Evolutionary conservation across 352 stramenopile genomes (phyloP).

Genomic region (Globisporangium radiosum): DNA sequence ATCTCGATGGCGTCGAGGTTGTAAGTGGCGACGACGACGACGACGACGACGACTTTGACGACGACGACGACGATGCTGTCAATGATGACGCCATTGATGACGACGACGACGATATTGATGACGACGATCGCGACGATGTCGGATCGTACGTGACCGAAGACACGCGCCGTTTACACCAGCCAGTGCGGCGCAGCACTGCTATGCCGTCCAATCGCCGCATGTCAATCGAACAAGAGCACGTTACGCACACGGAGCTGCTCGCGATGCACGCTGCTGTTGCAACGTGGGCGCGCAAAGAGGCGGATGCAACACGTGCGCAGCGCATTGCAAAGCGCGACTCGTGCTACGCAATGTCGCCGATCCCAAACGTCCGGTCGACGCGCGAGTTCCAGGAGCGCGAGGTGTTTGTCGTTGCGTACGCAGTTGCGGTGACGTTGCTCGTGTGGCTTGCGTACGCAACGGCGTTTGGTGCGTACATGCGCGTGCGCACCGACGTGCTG

Average conservation of each 20-base stretch:
- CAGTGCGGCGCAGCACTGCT: too few relatives aligned
- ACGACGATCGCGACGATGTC: constrained; percentile 21
- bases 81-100: constrained; percentile 32
- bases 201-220: constrained; percentile 17
- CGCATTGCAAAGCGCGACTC: constrained; percentile 25
- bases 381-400: constrained; percentile 41
- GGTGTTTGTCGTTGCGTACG: constrained; percentile 36
- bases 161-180: not conserved
- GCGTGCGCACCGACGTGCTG: constrained; percentile 6
- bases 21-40: constrained; percentile 21
- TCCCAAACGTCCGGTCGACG: constrained; percentile 26
- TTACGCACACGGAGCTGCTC: constrained; percentile 42
- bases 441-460: constrained; percentile 40
- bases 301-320: constrained; percentile 28
- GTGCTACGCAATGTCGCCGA: constrained; percentile 25
- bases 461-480: constrained; percentile 18
- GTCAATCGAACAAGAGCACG: constrained; percentile 46
- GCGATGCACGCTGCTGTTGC: constrained; percentile 48
- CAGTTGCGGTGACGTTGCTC: constrained; percentile 33
- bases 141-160: constrained; percentile 23
- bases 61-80: constrained; percentile 22
- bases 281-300: constrained; percentile 44
- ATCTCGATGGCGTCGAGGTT: constrained; percentile 15
- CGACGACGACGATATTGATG: constrained; percentile 21
- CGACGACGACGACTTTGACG: constrained; percentile 8